Evolutionary conservation across 768 basidiomycete genomes (phyloP), one percentile per base, ranked within the genome.

Genomic region (Boletus rex-veris): DNA sequence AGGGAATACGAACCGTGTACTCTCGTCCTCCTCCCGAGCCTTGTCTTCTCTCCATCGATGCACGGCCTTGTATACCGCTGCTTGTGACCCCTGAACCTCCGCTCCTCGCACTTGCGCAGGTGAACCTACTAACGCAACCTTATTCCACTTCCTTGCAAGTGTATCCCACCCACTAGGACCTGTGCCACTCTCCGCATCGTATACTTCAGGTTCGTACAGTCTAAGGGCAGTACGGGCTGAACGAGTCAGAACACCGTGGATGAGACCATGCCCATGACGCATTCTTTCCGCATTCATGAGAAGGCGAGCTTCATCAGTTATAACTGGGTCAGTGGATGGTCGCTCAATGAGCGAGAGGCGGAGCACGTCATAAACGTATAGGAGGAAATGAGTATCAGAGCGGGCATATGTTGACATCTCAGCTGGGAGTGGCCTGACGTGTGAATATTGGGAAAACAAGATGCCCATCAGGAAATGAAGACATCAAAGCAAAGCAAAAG

Each of bases 371-470:
- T 94, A 98, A 63, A 98, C 85, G 72, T 83, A 92, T 28, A 99
- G 76, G 3, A 99, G 80, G 73, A 89, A 98, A 70, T 98, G 97
- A 0, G 96, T 99, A 69, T 99, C 97, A 2, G 92, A 91, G 28
- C 93, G 87, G 2, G 97, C 97, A 66, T 98, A 99, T 49, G 80
- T 74, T 18, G 92, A 72, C 94, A 99, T 97, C 60, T 92, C 94
- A 47, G 81, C 71, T 0, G 93, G 88, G 4, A 98, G 74, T 0
- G 96, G 96, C 51, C 85, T 83, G 45, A 30, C 18, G 15, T 16
- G 36, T 18, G 11, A 12, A 44, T 38, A 28, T 14, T 21, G 7
- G 45, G 28, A 15, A 46, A 35, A 18, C 16, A 26, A 47, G 16
- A 53, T 24, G 28, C 26, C 10, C 49, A 19, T 53, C 26, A 55